phyloP scores from a whole-genome alignment of 1,284 basidiomycete species.

The Sphaerobolus stellatus region DNA sequence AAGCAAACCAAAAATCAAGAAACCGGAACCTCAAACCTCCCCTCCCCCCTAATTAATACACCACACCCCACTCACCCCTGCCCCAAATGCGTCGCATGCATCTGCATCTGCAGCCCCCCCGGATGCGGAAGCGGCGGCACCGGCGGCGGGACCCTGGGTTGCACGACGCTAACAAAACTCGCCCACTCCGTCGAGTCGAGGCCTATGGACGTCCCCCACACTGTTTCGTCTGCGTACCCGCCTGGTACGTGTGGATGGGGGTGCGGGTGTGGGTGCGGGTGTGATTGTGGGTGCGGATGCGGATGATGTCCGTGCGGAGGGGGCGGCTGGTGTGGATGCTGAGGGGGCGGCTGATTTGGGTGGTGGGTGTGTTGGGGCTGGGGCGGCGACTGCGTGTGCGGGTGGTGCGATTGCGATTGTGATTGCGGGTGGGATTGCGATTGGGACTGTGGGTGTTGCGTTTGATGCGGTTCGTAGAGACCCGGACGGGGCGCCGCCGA shows the following conservation, averaged over 20 bases:
- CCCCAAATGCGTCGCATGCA: too few relatives aligned
- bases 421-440: too few relatives aligned
- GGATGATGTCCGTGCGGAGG: slow-evolving; percentile 17
- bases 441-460: too few relatives aligned
- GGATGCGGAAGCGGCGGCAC: slow-evolving; percentile 18
- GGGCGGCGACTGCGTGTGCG: slow-evolving; percentile 1
- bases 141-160: slow-evolving; percentile 35
- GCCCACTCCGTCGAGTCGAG: slow-evolving; percentile 43
- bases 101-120: background rate
- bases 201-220: slow-evolving; percentile 43
- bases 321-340: slow-evolving; percentile 15
- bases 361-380: background rate
- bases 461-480: slow-evolving; percentile 37
- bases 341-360: slow-evolving; percentile 5
- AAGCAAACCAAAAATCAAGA: too few relatives aligned
- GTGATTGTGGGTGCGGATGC: slow-evolving; percentile 5
- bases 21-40: too few relatives aligned
- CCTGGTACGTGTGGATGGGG: slow-evolving; percentile 14
- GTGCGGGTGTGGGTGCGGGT: background rate
- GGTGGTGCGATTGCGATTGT: too few relatives aligned
- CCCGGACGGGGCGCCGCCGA: too few relatives aligned
- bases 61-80: too few relatives aligned
- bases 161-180: slow-evolving; percentile 47
- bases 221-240: slow-evolving; percentile 30
- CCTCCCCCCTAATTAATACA: too few relatives aligned